Evolutionary conservation across 306 rosid genomes (phyloP).

Genomic region (Heteromeles arbutifolia): DNA sequence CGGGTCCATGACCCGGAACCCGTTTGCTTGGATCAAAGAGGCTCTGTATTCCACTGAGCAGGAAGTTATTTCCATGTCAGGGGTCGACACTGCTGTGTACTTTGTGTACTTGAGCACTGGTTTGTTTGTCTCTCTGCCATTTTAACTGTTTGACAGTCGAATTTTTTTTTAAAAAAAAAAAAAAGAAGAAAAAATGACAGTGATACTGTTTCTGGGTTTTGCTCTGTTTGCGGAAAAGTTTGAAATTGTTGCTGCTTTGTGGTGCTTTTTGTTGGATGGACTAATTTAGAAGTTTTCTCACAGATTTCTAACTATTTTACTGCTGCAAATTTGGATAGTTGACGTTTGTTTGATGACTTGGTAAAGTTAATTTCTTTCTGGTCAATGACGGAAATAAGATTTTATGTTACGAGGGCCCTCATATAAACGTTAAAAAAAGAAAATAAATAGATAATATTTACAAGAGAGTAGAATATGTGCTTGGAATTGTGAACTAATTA

Average conservation of each 20-base stretch:
- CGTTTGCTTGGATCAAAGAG: slow-evolving; percentile 73
- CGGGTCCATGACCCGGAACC: slow-evolving; percentile 47
- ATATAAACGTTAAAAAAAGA: no score
- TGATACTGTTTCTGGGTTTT: background rate
- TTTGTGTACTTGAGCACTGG: slow-evolving; percentile 79
- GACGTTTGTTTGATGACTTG: background rate
- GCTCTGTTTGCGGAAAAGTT: background rate
- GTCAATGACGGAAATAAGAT: no score
- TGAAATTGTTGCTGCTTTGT: background rate
- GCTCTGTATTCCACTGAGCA: slow-evolving; percentile 60
- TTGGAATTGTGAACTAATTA: no score
- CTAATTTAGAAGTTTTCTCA: background rate
- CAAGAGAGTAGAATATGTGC: no score
- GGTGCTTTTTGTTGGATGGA: background rate
- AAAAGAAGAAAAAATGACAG: background rate
- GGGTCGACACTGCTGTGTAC: slow-evolving; percentile 89
- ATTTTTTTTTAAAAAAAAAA: no score
- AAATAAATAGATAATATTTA: no score
- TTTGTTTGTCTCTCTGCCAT: slow-evolving; percentile 13
- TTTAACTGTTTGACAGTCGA: background rate
- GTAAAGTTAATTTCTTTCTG: background rate
- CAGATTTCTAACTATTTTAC: background rate
- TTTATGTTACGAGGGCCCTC: no score
- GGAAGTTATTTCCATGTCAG: slow-evolving; percentile 62
- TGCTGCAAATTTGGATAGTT: background rate